Evolutionary conservation across 2,329 filamentous ascomycete genomes (phyloP), one percentile per base, ranked within the genome.

Genomic region (Aaosphaeria arxii): DNA sequence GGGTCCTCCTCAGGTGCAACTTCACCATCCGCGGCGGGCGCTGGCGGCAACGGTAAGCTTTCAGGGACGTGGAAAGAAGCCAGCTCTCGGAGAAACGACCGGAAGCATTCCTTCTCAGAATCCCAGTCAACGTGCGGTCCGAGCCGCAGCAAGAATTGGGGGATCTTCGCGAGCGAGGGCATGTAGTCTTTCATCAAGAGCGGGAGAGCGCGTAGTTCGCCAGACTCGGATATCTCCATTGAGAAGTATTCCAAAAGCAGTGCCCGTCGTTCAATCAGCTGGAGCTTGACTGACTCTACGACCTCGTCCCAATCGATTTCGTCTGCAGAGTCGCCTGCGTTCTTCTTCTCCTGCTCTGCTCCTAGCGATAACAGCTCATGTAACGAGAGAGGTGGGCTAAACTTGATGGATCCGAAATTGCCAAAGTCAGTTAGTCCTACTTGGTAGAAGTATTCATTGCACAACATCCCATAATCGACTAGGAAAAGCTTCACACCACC

Each of bases 231-330:
- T 33, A 99, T 84, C 46, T 92, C 85, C 40, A 99, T 74, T 1
- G 86, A 87, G 69, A 99, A 97, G 71, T 99, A 99, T 70, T 99
- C 94, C 2, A 81, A 76, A 1, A 99, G 80, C 89, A 99, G 95
- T 61, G 92, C 87, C 33, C 88, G 80, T 7, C 87, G 82, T 54
- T 86, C 82, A 31, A 95, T 78, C 3, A 97, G 77, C 56, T 91
- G 85, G 2, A 77, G 70, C 0, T 79, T 74, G 4, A 96, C 85
- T 3, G 79, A 77, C 4, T 83, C 75, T 1, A 89, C 83, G 0
- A 91, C 81, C 33, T 83, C 78, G 0, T 81, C 74, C 55, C 86
- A 82, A 38, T 91, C 82, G 31, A 88, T 81, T n/a, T 83, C 80
- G 28, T 78, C 70, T 7, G 66, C 60, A 11, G 63, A 55, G 11